Conservation (phyloP, 1,284 basidiomycete species). For the Fereydounia khargensis region DNA sequence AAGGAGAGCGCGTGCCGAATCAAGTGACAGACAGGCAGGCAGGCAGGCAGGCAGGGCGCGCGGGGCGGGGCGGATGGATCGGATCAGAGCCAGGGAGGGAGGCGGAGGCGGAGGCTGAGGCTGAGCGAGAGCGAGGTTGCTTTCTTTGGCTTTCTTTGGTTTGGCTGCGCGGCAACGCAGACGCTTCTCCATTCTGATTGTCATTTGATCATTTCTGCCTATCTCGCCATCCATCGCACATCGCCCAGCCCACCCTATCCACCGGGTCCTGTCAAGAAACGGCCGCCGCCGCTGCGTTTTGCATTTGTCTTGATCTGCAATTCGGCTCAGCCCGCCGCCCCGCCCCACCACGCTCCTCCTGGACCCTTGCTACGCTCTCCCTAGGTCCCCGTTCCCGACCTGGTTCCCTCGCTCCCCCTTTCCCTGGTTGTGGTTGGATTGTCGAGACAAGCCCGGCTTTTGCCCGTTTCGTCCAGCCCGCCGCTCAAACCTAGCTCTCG, state of each 20-base stretch:
- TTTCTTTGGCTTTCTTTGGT: neutral
- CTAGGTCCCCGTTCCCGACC: too few species aligned
- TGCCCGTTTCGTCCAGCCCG: too few species aligned
- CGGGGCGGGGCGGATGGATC: neutral
- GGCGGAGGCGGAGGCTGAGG: neutral
- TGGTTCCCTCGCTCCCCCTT: too few species aligned
- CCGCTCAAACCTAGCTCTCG: too few species aligned
- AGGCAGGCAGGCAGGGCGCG: neutral
- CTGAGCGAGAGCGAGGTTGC: neutral
- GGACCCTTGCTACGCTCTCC: too few species aligned
- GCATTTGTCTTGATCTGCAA: neutral
- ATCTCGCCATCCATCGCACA: too few species aligned
- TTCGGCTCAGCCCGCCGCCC: constrained; percentile 9
- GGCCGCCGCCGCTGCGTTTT: neutral
- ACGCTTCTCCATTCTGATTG: too few species aligned
- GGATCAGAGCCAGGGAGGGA: neutral
- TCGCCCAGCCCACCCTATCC: neutral
- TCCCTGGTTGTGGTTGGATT: too few species aligned
- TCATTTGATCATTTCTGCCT: too few species aligned
- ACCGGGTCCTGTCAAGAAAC: neutral
- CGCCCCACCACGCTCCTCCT: too few species aligned
- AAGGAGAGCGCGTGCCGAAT: neutral
- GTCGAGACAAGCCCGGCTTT: too few species aligned
- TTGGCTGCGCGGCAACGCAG: neutral
- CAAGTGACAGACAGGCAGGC: neutral